Evolutionary conservation across 2,329 filamentous ascomycete genomes (phyloP).

Genomic region (Ophiostoma ips): DNA sequence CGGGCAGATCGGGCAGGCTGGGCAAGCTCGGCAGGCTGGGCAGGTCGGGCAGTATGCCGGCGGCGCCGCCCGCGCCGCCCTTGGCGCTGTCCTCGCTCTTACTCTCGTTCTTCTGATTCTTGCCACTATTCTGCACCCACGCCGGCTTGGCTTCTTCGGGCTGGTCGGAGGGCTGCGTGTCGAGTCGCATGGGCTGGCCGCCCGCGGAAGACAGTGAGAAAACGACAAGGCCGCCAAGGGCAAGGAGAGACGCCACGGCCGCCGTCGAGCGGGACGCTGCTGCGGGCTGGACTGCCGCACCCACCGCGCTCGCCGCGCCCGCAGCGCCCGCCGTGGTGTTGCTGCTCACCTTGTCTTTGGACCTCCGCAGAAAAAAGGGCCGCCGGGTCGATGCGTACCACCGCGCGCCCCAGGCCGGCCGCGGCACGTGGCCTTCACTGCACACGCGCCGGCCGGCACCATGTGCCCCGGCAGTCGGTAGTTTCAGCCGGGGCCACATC

Average conservation of each 20-base stretch:
- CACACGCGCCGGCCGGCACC: background rate
- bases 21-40: conserved; percentile 16
- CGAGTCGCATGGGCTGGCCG: conserved; percentile 5
- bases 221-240: conserved; percentile 2
- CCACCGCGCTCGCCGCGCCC: too few species aligned
- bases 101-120: conserved; percentile 17
- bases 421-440: background rate
- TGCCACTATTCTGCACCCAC: conserved; percentile 33
- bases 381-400: background rate
- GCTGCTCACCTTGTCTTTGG: background rate
- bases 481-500: background rate
- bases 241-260: background rate
- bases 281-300: background rate
- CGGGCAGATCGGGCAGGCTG: background rate
- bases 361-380: background rate
- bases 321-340: too few species aligned
- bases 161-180: background rate
- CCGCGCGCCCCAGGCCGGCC: background rate
- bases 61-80: conserved; percentile 27
- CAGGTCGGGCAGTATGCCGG: conserved; percentile 31
- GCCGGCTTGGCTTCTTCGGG: background rate
- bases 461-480: background rate
- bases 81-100: conserved; percentile 37
- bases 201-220: background rate
- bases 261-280: background rate